Conservation (phyloP, 371 early-diverging fungal species). For the Smittium culicis region DNA sequence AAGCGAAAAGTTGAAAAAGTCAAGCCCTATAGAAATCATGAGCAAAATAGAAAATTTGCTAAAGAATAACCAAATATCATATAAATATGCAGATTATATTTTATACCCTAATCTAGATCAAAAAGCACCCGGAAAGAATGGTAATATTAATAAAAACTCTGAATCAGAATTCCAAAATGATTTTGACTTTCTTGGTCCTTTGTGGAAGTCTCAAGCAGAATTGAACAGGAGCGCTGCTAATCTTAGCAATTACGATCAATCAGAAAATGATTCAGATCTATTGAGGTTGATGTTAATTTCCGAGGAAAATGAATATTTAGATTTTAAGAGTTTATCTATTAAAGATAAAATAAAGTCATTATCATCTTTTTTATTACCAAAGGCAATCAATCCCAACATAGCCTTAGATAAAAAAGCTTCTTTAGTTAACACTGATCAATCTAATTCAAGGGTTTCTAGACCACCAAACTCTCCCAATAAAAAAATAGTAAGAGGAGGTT, state of each 20-base stretch:
- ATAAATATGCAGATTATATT: not conserved
- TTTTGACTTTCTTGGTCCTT: not conserved
- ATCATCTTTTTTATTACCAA: not conserved
- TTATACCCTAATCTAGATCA: not conserved
- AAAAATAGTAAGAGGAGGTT: not conserved
- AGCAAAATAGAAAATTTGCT: constrained; percentile 5
- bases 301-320: not conserved
- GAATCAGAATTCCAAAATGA: not conserved
- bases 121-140: not conserved
- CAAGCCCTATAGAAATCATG: not conserved
- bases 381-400: not conserved
- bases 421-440: not conserved
- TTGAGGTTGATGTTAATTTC: not conserved
- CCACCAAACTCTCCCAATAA: not conserved
- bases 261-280: not conserved
- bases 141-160: not conserved
- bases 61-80: constrained; percentile 1
- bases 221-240: not conserved
- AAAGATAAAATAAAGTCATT: not conserved
- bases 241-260: not conserved
- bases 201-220: not conserved
- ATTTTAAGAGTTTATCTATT: not conserved
- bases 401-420: not conserved
- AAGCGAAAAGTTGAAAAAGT: not conserved
- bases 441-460: not conserved